Evolutionary conservation across 352 stramenopile genomes (phyloP).

Genomic region (Pythium dissotocum): DNA sequence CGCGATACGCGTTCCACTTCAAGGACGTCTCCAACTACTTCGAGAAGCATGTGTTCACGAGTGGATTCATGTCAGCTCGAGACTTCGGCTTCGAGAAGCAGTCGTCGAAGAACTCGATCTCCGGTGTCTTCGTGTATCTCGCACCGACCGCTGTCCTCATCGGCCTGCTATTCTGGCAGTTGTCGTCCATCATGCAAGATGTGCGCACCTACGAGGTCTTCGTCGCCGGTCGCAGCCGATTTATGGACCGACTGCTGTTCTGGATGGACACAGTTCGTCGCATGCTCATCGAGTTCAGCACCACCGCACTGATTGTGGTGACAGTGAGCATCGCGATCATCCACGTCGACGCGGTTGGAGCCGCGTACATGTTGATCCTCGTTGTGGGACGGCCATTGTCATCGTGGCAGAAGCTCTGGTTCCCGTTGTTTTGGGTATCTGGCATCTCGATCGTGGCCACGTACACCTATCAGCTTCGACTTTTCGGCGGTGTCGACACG

Average conservation of each 20-base stretch:
- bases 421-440: conserved; percentile 80
- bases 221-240: conserved; percentile 48
- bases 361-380: conserved; percentile 66
- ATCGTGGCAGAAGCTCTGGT: conserved; percentile 75
- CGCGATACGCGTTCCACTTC: conserved; percentile 85
- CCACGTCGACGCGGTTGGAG: conserved; percentile 62
- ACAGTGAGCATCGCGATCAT: conserved; percentile 69
- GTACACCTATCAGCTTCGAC: conserved; percentile 57
- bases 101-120: conserved; percentile 56
- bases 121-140: conserved; percentile 78
- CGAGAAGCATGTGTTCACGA: conserved; percentile 64
- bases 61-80: conserved; percentile 65
- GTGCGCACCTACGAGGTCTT: conserved; percentile 69
- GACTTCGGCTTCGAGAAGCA: conserved; percentile 77
- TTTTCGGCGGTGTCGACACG: conserved; percentile 21
- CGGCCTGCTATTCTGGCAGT: conserved; percentile 80
- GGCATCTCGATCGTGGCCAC: conserved; percentile 53
- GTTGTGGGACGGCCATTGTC: conserved; percentile 52
- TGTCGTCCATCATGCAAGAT: conserved; percentile 71
- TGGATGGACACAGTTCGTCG: conserved; percentile 59
- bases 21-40: conserved; percentile 64
- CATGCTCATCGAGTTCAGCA: conserved; percentile 72
- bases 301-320: conserved; percentile 60
- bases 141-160: conserved; percentile 71
- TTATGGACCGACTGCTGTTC: conserved; percentile 57